Base-by-base conservation (phyloP, 2,329 filamentous ascomycete species). In the Trichoderma gracile region DNA sequence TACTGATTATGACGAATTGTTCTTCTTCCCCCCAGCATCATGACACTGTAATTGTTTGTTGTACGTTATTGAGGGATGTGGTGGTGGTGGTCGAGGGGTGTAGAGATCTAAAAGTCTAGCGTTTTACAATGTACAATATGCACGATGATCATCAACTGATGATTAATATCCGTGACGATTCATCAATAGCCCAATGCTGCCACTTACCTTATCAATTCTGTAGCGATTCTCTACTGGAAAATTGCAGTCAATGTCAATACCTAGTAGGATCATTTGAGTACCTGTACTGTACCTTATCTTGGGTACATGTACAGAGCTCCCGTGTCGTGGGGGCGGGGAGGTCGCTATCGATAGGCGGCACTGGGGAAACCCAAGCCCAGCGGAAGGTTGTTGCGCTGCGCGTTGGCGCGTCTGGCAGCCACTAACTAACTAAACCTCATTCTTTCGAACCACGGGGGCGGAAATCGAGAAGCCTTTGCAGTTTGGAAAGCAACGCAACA, bases 291-390 rank as follows among this genome's bases (percentile, higher is more conserved):
- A 25, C 25, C n/a, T n/a, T n/a, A 25, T 25, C 25, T 8, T 30
- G 9, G 30, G 30, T 30, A 30, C 30, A 8, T 30, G 3, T 9
- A 6, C 25, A 23, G n/a, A 49, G 55, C 55, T 58, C 1, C 19
- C n/a, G n/a, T 30, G n/a, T 38, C 17, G 60, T 63, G 60, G 60
- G 60, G 50, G 60, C 60, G 60, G 60, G 52, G 60, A 47, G 58
- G 25, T 46, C 30, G 33, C 52, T 63, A 63, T 63, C 60, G 60
- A 63, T 63, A 63, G 60, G 60, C 42, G 42, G 52, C 19, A 49
- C 60, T 49, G 55, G 23, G 6, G 43, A 17, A 17, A 40, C 9
- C 27, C 43, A 42, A 49, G n/a, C 33, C 33, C 33, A 38, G 5
- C 5, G 25, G 25, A 3, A 38, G 12, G 33, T 30, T 30, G 43